Percentiles rank a stretch among this genome's conserved stretches.
phyloP scores from a whole-genome alignment of 805 yeast species.

The Zygosaccharomyces kombuchaensis region DNA sequence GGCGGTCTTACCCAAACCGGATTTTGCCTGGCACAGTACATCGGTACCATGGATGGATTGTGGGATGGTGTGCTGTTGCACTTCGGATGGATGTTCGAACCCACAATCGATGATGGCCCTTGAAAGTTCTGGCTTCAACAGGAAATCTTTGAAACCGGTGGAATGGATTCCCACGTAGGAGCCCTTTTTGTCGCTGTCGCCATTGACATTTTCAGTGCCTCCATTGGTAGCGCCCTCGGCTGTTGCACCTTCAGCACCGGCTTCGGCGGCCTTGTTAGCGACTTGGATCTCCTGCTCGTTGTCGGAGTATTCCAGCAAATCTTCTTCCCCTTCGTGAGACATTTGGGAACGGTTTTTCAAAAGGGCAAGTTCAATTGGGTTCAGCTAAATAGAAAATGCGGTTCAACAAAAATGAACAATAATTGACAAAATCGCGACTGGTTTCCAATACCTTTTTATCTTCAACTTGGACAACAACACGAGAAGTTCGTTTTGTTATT shows the following conservation, averaged over 20 bases:
- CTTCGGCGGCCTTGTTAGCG: constrained; percentile 41
- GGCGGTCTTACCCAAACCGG: constrained; percentile 99
- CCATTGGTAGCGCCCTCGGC: constrained; percentile 24
- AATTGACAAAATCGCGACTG: not conserved
- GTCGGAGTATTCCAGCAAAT: constrained; percentile 96
- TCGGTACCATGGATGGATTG: constrained; percentile 97
- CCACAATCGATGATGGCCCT: constrained; percentile 99
- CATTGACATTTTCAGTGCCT: constrained; percentile 38
- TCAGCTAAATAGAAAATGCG: not conserved
- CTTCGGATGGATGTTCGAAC: constrained; percentile 99
- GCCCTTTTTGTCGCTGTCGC: constrained; percentile 82
- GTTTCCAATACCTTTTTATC: constrained; percentile 1
- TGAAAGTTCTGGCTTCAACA: constrained; percentile 91
- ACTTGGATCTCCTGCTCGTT: constrained; percentile 88
- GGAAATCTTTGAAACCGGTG: constrained; percentile 96
- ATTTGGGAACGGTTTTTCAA: constrained; percentile 34
- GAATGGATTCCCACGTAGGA: constrained; percentile 98
- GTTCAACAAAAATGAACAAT: not conserved
- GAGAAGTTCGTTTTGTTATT: not conserved
- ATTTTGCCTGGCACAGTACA: constrained; percentile 97
- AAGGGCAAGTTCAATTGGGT: not conserved
- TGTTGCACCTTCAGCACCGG: constrained; percentile 19
- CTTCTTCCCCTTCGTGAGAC: constrained; percentile 99
- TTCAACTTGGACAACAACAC: constrained; percentile 4
- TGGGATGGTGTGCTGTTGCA: constrained; percentile 97